Percentiles rank a stretch among this genome's conserved stretches.
Evolutionary conservation across 2,329 filamentous ascomycete genomes (phyloP).

Genomic region (Trichoderma guizhouense): DNA sequence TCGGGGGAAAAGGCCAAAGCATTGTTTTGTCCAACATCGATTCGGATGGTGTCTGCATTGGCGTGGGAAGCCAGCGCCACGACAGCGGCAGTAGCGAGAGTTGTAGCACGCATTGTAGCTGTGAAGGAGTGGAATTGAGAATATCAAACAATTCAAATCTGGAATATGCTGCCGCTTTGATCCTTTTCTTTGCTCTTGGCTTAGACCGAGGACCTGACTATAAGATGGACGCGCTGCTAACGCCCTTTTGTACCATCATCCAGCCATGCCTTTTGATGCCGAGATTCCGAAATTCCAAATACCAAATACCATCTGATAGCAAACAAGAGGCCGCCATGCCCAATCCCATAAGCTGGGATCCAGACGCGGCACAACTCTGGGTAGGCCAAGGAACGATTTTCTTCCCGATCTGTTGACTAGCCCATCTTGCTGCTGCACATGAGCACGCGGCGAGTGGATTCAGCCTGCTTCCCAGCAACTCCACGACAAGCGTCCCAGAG

Average conservation of each 20-base stretch:
- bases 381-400: constrained; percentile 2
- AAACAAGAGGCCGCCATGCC: background rate
- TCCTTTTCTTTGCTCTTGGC: background rate
- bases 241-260: background rate
- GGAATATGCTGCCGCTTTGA: background rate
- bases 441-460: background rate
- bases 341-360: background rate
- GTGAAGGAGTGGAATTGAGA: background rate
- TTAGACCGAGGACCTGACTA: background rate
- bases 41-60: background rate
- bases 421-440: background rate
- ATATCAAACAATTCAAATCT: background rate
- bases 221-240: background rate
- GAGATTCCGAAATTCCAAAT: background rate
- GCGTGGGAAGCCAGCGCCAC: constrained; percentile 39
- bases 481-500: background rate
- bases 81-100: background rate
- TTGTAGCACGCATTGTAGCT: background rate
- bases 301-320: background rate
- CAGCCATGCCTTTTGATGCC: background rate
- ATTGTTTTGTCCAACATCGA: constrained; percentile 14
- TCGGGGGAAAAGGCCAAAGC: constrained; percentile 1
- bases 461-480: background rate
- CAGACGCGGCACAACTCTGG: background rate
- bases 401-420: background rate